Evolutionary conservation across 2,329 filamentous ascomycete species (phyloP).

Genomic region (Pseudonectria foliicola): DNA sequence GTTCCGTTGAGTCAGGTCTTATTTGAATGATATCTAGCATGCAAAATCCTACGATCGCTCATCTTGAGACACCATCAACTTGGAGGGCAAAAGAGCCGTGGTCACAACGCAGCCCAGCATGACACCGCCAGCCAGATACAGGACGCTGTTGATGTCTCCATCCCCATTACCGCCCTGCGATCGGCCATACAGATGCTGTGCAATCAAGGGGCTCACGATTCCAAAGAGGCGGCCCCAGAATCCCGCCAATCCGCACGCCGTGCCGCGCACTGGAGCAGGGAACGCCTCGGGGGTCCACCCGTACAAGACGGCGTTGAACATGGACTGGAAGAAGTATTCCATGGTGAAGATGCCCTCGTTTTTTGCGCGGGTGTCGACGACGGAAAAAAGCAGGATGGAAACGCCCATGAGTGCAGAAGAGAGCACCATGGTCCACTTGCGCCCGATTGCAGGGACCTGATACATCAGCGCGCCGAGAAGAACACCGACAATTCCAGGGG

Average conservation of each 20-base stretch:
- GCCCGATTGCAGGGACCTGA: conserved; percentile 29
- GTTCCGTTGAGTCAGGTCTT: no score
- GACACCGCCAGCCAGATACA: conserved; percentile 50
- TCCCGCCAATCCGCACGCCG: conserved; percentile 48
- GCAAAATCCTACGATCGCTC: conserved; percentile 15
- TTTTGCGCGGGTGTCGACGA: conserved; percentile 30
- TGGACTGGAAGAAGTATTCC: conserved; percentile 39
- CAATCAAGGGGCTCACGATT: conserved; percentile 51
- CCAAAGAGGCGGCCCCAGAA: conserved; percentile 53
- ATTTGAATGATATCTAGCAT: no score
- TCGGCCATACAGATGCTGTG: conserved; percentile 34
- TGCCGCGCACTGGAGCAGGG: conserved; percentile 46
- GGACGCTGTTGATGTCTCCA: conserved; percentile 39
- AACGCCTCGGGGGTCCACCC: conserved; percentile 51
- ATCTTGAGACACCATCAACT: conserved; percentile 28
- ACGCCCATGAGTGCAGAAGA: conserved; percentile 37
- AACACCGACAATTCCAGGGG: conserved; percentile 44
- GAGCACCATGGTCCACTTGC: conserved; percentile 38
- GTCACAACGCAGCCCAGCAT: conserved; percentile 45
- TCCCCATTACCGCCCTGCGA: conserved; percentile 18
- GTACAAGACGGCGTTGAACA: conserved; percentile 30
- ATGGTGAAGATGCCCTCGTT: conserved; percentile 34
- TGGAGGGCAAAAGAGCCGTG: conserved; percentile 40
- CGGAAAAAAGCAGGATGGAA: conserved; percentile 40
- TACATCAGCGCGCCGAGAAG: conserved; percentile 37